Evolutionary conservation across 2,329 filamentous ascomycete species (phyloP).

Genomic region (Teratosphaeriaceae sp.): DNA sequence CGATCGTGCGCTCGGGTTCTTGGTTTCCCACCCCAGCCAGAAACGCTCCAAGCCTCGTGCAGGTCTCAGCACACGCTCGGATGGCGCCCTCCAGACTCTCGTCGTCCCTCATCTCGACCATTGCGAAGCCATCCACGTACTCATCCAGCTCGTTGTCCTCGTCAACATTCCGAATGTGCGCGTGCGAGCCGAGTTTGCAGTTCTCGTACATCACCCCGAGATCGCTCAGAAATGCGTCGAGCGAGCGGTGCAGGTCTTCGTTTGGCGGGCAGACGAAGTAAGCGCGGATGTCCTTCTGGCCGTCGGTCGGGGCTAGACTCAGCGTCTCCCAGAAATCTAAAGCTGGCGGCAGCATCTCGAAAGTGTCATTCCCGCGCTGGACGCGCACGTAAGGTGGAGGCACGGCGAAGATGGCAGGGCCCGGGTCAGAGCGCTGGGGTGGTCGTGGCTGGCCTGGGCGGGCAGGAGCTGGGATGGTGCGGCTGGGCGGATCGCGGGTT

Average conservation of each 20-base stretch:
- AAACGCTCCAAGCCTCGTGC: slow-evolving; percentile 21
- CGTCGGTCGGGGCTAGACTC: slow-evolving; percentile 64
- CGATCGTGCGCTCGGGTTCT: slow-evolving; percentile 47
- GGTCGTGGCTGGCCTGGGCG: slow-evolving; percentile 25
- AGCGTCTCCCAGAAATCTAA: slow-evolving; percentile 77
- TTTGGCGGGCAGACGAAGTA: slow-evolving; percentile 65
- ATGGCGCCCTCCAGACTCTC: slow-evolving; percentile 14
- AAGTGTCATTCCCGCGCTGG: slow-evolving; percentile 59
- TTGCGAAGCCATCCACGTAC: slow-evolving; percentile 34
- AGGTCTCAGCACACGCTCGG: slow-evolving; percentile 17
- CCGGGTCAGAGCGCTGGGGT: slow-evolving; percentile 21
- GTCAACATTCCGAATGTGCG: slow-evolving; percentile 44
- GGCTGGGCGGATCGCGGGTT: slow-evolving; percentile 16
- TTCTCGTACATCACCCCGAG: slow-evolving; percentile 67
- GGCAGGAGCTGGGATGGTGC: slow-evolving; percentile 12
- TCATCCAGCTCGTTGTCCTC: slow-evolving; percentile 22
- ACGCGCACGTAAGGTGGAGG: slow-evolving; percentile 65
- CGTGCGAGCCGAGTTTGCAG: slow-evolving; percentile 55
- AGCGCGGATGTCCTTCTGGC: slow-evolving; percentile 63
- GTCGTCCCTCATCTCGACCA: slow-evolving; percentile 16
- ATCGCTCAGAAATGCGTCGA: slow-evolving; percentile 59
- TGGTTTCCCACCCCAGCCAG: slow-evolving; percentile 17
- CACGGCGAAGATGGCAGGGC: slow-evolving; percentile 51
- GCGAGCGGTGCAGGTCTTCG: slow-evolving; percentile 55
- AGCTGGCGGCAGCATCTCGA: slow-evolving; percentile 69